Conservation (phyloP, 1,284 basidiomycete species). For the Ustilago trichophora region DNA sequence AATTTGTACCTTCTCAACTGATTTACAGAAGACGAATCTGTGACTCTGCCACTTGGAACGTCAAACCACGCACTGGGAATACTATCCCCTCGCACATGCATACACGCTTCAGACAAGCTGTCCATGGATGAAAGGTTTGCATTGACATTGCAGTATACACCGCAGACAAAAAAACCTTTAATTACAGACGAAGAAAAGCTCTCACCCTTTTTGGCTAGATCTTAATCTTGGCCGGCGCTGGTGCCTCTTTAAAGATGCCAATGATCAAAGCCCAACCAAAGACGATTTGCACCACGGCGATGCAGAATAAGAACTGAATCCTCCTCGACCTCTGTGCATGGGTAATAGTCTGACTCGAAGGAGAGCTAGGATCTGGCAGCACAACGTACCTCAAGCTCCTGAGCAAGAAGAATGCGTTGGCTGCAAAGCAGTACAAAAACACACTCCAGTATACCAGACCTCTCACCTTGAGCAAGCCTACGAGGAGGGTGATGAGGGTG, state of each 20-base stretch:
- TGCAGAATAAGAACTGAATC: conserved; percentile 82
- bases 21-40: too few species aligned
- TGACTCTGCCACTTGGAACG: too few species aligned
- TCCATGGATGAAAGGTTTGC: too few species aligned
- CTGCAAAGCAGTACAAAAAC: conserved; percentile 84
- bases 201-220: not conserved
- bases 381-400: conserved; percentile 80
- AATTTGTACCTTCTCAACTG: too few species aligned
- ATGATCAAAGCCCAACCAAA: conserved; percentile 61
- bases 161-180: too few species aligned
- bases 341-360: conserved; percentile 74
- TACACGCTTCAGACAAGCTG: too few species aligned
- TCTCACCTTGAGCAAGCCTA: conserved; percentile 63
- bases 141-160: too few species aligned
- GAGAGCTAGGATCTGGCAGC: conserved; percentile 74
- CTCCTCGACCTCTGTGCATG: conserved; percentile 81
- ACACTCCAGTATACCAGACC: conserved; percentile 75
- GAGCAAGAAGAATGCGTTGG: conserved; percentile 93
- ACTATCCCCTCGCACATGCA: too few species aligned
- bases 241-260: conserved; percentile 49
- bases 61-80: too few species aligned
- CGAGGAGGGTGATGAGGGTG: conserved; percentile 57
- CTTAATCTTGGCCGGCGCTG: not conserved
- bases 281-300: conserved; percentile 76
- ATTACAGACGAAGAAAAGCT: too few species aligned